Conservation (phyloP, 1,139 yeast genomes). For the Hyphopichia wangnamkhiaoensis region DNA sequence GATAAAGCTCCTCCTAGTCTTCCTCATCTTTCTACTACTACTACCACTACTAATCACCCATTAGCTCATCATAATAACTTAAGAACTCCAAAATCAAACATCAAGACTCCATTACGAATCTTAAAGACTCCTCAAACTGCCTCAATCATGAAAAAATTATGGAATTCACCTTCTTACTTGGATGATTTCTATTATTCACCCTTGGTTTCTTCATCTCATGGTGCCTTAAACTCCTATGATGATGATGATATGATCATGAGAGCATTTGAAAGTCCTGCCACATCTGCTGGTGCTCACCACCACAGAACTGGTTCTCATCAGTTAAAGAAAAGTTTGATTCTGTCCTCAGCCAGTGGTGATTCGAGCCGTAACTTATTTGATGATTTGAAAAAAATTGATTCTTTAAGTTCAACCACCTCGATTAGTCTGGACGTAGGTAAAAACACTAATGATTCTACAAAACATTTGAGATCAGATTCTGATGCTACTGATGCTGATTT, state of each 20-base stretch:
- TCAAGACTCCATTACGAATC: constrained; percentile 41
- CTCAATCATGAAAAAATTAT: constrained; percentile 48
- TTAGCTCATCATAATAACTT: not conserved
- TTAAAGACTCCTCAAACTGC: constrained; percentile 44
- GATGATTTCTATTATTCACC: constrained; percentile 72
- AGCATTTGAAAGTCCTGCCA: constrained; percentile 37
- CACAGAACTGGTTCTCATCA: not conserved
- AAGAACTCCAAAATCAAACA: constrained; percentile 33
- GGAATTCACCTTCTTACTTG: constrained; percentile 67
- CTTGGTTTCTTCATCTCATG: constrained; percentile 32
- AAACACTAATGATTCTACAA: not conserved
- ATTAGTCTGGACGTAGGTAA: no score
- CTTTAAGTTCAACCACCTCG: constrained; percentile 1
- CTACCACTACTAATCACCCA: constrained; percentile 22
- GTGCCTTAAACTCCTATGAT: constrained; percentile 42
- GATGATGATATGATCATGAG: constrained; percentile 59
- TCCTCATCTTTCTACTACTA: constrained; percentile 10
- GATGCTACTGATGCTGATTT: not conserved
- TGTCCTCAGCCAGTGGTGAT: constrained; percentile 7
- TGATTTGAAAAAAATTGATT: constrained; percentile 15
- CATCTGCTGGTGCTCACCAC: constrained; percentile 7
- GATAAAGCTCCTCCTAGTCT: not conserved
- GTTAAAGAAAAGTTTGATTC: constrained; percentile 7
- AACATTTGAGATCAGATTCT: not conserved
- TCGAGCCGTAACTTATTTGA: constrained; percentile 20